Conservation (phyloP, 768 basidiomycete genomes). For the Royoungia palumana region DNA sequence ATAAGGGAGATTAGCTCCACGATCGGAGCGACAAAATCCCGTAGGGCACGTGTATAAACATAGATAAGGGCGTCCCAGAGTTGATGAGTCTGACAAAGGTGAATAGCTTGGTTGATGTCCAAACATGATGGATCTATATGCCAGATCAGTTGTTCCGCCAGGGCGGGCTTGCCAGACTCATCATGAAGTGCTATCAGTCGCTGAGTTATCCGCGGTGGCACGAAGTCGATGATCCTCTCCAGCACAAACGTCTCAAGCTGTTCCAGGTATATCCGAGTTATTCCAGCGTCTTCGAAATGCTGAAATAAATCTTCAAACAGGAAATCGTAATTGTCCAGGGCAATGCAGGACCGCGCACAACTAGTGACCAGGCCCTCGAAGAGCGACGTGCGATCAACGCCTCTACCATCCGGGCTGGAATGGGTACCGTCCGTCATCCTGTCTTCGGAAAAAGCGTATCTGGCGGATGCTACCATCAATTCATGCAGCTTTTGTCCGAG, state of each 20-base stretch:
- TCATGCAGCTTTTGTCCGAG: conserved; percentile 76
- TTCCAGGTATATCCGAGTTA: conserved; percentile 76
- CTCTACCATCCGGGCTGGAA: conserved; percentile 73
- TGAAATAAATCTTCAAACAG: conserved; percentile 94
- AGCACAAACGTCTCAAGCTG: conserved; percentile 83
- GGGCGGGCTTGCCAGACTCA: conserved; percentile 62
- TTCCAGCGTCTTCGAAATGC: conserved; percentile 79
- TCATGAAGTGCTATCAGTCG: conserved; percentile 77
- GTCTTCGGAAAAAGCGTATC: conserved; percentile 92
- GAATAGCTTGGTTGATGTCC: conserved; percentile 91
- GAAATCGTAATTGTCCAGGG: conserved; percentile 78
- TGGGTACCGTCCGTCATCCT: conserved; percentile 91
- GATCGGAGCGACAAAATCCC: conserved; percentile 86
- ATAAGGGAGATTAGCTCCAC: conserved; percentile 81
- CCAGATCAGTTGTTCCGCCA: conserved; percentile 90
- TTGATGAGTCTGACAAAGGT: conserved; percentile 74
- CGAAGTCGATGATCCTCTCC: conserved; percentile 60
- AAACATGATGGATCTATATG: conserved; percentile 88
- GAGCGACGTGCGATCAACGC: conserved; percentile 86
- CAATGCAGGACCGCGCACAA: conserved; percentile 75
- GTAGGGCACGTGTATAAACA: conserved; percentile 84
- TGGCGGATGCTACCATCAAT: conserved; percentile 83
- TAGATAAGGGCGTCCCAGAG: conserved; percentile 95
- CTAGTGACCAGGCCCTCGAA: conserved; percentile 85
- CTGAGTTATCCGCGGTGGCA: conserved; percentile 89